A percentile compares a stretch with the other conserved stretches of the same genome.
phyloP scores from a whole-genome alignment of 139 green algal species.

The Mychonastes homosphaera region DNA sequence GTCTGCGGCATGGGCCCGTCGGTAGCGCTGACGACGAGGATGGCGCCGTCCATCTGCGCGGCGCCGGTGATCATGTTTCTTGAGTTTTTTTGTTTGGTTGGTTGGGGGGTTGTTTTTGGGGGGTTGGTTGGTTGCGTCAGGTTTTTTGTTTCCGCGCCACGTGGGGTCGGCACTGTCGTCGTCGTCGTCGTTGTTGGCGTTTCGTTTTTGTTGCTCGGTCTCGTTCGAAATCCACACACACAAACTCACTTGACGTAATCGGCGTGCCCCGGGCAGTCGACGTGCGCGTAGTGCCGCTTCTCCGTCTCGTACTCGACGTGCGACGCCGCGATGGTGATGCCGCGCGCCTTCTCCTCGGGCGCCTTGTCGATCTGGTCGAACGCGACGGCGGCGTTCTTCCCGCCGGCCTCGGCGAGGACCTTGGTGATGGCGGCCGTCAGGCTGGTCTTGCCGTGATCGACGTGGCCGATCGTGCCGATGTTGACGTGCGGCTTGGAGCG shows the following conservation, averaged over 20 bases:
- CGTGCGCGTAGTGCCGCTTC: constrained; percentile 94
- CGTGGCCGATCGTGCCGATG: constrained; percentile 96
- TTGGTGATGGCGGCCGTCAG: constrained; percentile 92
- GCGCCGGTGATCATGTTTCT: constrained; percentile 99
- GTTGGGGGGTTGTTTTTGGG: no score
- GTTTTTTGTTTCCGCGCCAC: no score
- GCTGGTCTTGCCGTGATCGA: constrained; percentile 98
- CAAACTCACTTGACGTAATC: constrained; percentile 99
- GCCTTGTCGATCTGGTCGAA: constrained; percentile 99
- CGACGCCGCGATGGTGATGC: constrained; percentile 97
- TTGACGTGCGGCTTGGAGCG: constrained; percentile 94
- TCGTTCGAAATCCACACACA: no score
- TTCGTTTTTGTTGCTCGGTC: no score
- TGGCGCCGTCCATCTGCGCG: constrained; percentile 97
- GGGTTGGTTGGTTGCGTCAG: no score
- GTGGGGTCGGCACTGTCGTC: no score
- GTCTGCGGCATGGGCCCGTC: constrained; percentile 99
- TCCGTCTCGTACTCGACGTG: constrained; percentile 98
- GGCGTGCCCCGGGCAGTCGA: constrained; percentile 97
- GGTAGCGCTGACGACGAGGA: constrained; percentile 91
- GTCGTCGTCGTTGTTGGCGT: no score
- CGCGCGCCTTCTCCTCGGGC: constrained; percentile 94
- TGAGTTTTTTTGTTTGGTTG: no score
- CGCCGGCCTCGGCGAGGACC: constrained; percentile 76
- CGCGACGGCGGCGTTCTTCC: constrained; percentile 60